Evolutionary conservation across 164 flowering plant genomes (phyloP).

Genomic region (Cinnamomum micranthum): DNA sequence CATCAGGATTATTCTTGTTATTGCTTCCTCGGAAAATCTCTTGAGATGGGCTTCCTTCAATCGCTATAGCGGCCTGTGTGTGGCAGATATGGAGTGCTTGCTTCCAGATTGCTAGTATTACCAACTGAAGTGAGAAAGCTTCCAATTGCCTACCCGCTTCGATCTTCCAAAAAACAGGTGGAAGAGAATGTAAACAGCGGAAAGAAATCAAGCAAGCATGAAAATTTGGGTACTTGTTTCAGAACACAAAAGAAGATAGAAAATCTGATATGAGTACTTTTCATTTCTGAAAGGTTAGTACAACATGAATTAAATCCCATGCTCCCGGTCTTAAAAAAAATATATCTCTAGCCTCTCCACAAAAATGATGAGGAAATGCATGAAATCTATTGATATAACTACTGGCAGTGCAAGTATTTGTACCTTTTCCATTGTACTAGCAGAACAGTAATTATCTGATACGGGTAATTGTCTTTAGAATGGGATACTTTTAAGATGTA

Average conservation of each 20-base stretch:
- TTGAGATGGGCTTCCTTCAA: conserved; percentile 71
- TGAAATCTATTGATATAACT: too few relatives aligned
- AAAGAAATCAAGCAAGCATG: background rate
- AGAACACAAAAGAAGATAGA: background rate
- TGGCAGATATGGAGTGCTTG: conserved; percentile 93
- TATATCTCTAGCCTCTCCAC: too few relatives aligned
- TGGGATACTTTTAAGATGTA: too few relatives aligned
- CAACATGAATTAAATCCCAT: too few relatives aligned
- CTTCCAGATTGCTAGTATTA: conserved; percentile 92
- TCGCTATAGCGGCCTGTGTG: conserved; percentile 80
- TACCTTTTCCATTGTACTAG: too few relatives aligned
- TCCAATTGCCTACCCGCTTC: conserved; percentile 62
- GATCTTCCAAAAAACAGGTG: conserved; percentile 5
- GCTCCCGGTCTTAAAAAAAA: too few relatives aligned
- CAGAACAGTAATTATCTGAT: too few relatives aligned
- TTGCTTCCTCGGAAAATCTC: conserved; percentile 39
- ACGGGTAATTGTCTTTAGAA: too few relatives aligned
- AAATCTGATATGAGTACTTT: background rate
- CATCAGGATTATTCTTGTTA: conserved; percentile 34
- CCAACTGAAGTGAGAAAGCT: conserved; percentile 95
- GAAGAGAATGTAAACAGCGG: background rate
- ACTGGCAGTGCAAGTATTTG: too few relatives aligned
- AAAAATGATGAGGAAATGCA: too few relatives aligned
- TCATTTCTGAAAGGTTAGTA: too few relatives aligned
- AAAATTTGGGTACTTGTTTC: background rate